Conservation (phyloP, 2,329 filamentous ascomycete species). For the Ophiostoma tasmaniense region DNA sequence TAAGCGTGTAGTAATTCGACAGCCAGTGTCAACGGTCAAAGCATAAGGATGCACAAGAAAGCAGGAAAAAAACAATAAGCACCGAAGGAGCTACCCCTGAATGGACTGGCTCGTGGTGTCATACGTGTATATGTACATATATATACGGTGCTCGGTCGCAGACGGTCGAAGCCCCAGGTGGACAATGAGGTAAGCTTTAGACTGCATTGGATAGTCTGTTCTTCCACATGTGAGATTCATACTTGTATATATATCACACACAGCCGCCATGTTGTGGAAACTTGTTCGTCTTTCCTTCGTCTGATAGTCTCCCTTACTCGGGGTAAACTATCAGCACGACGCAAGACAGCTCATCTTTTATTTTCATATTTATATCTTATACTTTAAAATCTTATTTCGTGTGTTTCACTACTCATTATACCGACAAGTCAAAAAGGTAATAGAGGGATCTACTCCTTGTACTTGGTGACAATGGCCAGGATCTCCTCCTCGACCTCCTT, state of each 20-base stretch:
- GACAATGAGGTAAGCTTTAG: background rate
- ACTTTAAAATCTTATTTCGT: background rate
- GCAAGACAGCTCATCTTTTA: background rate
- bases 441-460: slow-evolving; percentile 2
- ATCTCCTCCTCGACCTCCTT: slow-evolving; percentile 36
- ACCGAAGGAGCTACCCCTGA: background rate
- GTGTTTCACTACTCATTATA: background rate
- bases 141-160: background rate
- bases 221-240: background rate
- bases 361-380: background rate
- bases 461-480: slow-evolving; percentile 23
- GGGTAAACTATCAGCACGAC: background rate
- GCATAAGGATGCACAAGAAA: background rate
- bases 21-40: background rate
- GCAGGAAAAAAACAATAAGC: background rate
- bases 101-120: background rate
- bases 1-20: background rate
- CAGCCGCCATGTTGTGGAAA: background rate
- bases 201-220: background rate
- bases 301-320: background rate
- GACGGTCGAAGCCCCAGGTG: background rate
- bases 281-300: background rate
- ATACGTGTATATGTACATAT: background rate
- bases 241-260: background rate
- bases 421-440: background rate